Conservation (phyloP, 306 rosid species). For the Cyclanthera cordifolia region DNA sequence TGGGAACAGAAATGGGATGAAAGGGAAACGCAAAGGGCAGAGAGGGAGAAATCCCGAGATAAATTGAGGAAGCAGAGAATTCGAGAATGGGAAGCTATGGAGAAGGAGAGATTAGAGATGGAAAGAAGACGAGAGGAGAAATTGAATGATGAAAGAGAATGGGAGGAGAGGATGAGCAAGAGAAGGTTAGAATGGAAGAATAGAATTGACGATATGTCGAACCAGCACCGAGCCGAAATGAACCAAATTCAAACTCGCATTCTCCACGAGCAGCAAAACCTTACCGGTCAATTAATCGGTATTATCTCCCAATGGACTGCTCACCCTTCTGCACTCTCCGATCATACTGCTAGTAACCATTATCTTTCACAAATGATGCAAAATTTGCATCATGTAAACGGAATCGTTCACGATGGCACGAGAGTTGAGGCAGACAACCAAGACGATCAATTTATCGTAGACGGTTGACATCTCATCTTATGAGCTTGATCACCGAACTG, state of each 20-base stretch:
- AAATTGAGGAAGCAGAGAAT: slow-evolving; percentile 50
- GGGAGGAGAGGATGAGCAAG: slow-evolving; percentile 72
- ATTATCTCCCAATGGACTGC: slow-evolving; percentile 85
- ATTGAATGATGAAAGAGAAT: slow-evolving; percentile 49
- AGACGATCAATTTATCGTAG: slow-evolving; percentile 87
- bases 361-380: slow-evolving; percentile 94
- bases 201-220: slow-evolving; percentile 67
- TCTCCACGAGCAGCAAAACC: slow-evolving; percentile 80
- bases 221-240: slow-evolving; percentile 76
- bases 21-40: slow-evolving; percentile 46
- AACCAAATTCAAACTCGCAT: slow-evolving; percentile 77
- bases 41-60: slow-evolving; percentile 49
- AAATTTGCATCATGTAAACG: slow-evolving; percentile 81
- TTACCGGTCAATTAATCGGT: slow-evolving; percentile 67
- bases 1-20: slow-evolving; percentile 61
- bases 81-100: slow-evolving; percentile 65
- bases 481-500: neutral
- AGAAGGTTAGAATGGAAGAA: slow-evolving; percentile 73
- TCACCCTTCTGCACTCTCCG: slow-evolving; percentile 71
- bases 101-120: slow-evolving; percentile 62
- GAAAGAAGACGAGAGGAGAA: slow-evolving; percentile 77
- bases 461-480: slow-evolving; percentile 31
- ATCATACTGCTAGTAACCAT: slow-evolving; percentile 84
- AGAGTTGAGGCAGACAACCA: slow-evolving; percentile 92
- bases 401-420: slow-evolving; percentile 66